These are phyloP conservation scores for Raphanus hybrid DNA, from an alignment of 441 rosid species.

Conservation along the genomic window DNA sequence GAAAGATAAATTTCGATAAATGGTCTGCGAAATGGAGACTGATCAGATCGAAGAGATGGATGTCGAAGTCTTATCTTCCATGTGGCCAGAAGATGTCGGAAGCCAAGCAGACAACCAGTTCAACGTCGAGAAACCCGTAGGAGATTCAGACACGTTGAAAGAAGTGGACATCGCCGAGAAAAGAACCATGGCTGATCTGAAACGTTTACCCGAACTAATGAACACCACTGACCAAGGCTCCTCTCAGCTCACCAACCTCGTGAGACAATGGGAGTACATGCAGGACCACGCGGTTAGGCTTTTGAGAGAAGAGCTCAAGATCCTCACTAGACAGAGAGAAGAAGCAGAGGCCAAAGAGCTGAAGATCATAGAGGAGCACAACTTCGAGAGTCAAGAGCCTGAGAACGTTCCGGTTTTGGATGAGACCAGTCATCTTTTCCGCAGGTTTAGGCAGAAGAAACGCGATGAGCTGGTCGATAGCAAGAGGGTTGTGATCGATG, in stretches of 20 bases:
- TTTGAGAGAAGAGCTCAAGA: conserved; percentile 82
- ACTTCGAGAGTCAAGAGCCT: conserved; percentile 45
- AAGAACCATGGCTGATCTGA: conserved; percentile 56
- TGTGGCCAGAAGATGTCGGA: conserved; percentile 97
- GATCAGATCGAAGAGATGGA: conserved; percentile 85
- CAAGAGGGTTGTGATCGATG: conserved; percentile 61
- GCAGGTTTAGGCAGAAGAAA: conserved; percentile 59
- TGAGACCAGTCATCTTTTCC: conserved; percentile 54
- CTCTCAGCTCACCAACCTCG: conserved; percentile 79
- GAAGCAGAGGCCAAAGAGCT: conserved; percentile 72
- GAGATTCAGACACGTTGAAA: conserved; percentile 86
- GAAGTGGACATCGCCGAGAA: conserved; percentile 71
- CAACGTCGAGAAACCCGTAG: conserved; percentile 51
- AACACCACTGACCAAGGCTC: conserved; percentile 73
- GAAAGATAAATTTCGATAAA: not conserved
- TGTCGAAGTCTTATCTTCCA: conserved; percentile 77
- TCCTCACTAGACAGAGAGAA: conserved; percentile 70
- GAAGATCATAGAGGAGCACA: too few species aligned
- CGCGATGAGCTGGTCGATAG: conserved; percentile 52
- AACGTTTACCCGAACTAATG: conserved; percentile 63
- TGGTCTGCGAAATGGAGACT: conserved; percentile 65
- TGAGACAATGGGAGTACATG: conserved; percentile 85
- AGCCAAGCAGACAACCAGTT: conserved; percentile 76
- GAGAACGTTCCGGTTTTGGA: conserved; percentile 66
- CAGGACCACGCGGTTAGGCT: conserved; percentile 80